Conservation (phyloP, 768 basidiomycete species). For the Mycena filopes region DNA sequence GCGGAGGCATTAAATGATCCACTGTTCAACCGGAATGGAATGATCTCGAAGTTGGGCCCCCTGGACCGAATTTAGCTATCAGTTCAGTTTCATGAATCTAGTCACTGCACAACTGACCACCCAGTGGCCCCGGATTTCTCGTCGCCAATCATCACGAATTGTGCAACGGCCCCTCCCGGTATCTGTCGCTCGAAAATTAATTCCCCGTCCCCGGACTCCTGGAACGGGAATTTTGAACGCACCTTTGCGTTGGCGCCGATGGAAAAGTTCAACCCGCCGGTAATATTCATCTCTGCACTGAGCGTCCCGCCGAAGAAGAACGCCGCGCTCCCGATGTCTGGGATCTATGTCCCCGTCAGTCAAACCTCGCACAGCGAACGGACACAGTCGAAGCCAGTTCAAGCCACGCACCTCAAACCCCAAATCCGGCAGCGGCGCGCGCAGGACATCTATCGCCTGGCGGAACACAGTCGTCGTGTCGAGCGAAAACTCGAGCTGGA, state of each 20-base stretch:
- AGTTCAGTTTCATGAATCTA: no score
- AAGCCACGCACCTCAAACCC: neutral
- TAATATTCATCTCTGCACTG: neutral
- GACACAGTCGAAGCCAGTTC: no score
- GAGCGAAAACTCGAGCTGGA: no score
- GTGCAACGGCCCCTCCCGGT: neutral
- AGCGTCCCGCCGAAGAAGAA: slow-evolving; percentile 20
- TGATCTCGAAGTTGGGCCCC: slow-evolving; percentile 4
- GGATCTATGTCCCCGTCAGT: neutral
- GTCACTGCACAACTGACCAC: no score
- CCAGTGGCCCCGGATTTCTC: neutral
- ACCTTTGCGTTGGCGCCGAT: slow-evolving; percentile 18
- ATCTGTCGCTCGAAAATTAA: neutral
- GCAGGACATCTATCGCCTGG: slow-evolving; percentile 9
- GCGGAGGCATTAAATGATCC: slow-evolving; percentile 18
- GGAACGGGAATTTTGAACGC: neutral
- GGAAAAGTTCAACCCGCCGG: slow-evolving; percentile 18
- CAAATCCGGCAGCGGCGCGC: slow-evolving; percentile 9
- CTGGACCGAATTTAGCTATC: no score
- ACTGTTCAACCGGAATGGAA: slow-evolving; percentile 24
- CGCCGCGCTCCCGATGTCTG: neutral
- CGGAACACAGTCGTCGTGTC: no score
- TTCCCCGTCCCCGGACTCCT: neutral
- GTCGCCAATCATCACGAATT: slow-evolving; percentile 9
- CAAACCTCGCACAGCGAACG: neutral